phyloP scores from a whole-genome alignment of 2,329 filamentous ascomycete species.

The Exophiala alcalophila region DNA sequence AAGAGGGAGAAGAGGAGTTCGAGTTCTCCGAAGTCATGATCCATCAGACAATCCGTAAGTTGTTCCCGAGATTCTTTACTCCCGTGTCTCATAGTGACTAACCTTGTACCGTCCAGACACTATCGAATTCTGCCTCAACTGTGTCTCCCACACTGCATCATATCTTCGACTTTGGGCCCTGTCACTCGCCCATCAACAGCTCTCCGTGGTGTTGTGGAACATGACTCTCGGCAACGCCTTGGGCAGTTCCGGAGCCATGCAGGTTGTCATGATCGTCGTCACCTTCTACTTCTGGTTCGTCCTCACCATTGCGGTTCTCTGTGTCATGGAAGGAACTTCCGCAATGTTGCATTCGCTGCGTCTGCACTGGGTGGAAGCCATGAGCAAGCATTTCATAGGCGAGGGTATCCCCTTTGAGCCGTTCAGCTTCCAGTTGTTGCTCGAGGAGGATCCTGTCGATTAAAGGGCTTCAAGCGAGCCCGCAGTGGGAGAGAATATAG shows the following conservation, averaged over 20 bases:
- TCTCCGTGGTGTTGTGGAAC: constrained; percentile 90
- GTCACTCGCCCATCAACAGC: constrained; percentile 95
- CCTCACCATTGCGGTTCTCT: constrained; percentile 74
- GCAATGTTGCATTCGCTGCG: constrained; percentile 91
- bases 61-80: neutral
- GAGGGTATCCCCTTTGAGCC: constrained; percentile 82
- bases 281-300: constrained; percentile 89
- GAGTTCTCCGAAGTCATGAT: constrained; percentile 98
- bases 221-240: constrained; percentile 89
- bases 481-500: too few species aligned
- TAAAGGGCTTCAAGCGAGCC: too few species aligned
- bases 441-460: constrained; percentile 71
- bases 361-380: constrained; percentile 95
- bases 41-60: constrained; percentile 92
- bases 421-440: constrained; percentile 78
- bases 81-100: neutral
- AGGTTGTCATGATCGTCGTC: constrained; percentile 76
- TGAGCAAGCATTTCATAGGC: constrained; percentile 96
- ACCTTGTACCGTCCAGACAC: constrained; percentile 18
- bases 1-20: constrained; percentile 90
- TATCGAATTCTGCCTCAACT: constrained; percentile 92
- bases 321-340: constrained; percentile 93
- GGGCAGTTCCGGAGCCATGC: constrained; percentile 59
- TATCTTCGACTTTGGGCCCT: constrained; percentile 98
- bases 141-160: constrained; percentile 96